These are phyloP conservation scores for Phalaenopsis aphrodite DNA, from an alignment of 106 monocot genomes.

Conservation along the genomic window DNA sequence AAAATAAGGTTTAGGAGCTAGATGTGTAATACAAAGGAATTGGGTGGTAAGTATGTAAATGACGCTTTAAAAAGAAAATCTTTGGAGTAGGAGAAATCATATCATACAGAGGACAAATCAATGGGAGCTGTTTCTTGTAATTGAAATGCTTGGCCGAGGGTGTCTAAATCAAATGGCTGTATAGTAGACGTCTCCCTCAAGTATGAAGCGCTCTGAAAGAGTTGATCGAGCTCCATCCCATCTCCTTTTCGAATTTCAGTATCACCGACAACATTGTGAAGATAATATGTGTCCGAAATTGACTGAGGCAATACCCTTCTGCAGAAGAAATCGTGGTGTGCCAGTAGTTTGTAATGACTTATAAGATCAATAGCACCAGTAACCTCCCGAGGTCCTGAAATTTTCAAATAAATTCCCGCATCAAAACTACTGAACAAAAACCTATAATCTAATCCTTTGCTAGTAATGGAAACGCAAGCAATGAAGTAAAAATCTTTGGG, in stretches of 20 bases:
- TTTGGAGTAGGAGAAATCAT: constrained; percentile 24
- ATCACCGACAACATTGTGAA: constrained; percentile 90
- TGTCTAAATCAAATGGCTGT: constrained; percentile 70
- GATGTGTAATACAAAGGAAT: too few relatives aligned
- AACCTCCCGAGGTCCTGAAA: constrained; percentile 85
- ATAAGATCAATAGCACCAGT: constrained; percentile 91
- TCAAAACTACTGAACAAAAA: not conserved
- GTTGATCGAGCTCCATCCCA: constrained; percentile 93
- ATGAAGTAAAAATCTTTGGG: not conserved
- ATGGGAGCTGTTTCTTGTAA: constrained; percentile 72
- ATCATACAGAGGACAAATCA: constrained; percentile 84
- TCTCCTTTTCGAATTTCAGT: constrained; percentile 93
- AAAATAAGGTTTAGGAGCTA: too few relatives aligned
- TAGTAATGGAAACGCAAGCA: not conserved
- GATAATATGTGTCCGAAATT: constrained; percentile 92
- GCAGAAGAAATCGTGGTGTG: constrained; percentile 94
- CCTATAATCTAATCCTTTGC: not conserved
- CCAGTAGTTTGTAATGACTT: constrained; percentile 71
- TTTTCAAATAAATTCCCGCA: not conserved
- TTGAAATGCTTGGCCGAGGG: constrained; percentile 77
- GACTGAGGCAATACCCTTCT: constrained; percentile 62
- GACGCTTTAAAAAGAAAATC: not conserved
- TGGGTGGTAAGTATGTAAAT: too few relatives aligned
- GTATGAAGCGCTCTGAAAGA: constrained; percentile 53
- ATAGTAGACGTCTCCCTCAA: constrained; percentile 64